Conservation (phyloP, 257 asterid genomes). For the Catharanthus roseus region DNA sequence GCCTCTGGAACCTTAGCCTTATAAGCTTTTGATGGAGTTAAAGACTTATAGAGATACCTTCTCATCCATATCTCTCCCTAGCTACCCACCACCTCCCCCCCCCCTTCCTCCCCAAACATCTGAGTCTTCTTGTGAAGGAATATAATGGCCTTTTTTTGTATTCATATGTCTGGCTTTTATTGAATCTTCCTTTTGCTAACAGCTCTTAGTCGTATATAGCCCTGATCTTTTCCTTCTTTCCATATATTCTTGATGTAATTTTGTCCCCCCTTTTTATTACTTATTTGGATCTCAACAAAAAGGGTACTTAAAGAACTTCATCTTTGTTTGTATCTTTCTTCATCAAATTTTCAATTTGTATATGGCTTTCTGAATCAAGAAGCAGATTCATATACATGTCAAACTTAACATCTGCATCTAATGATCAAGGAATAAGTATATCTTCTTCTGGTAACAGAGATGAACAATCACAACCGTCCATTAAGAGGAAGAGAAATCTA, state of each 20-base stretch:
- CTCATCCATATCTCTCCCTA: conserved; percentile 62
- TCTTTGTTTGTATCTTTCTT: background rate
- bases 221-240: background rate
- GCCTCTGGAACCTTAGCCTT: conserved; percentile 31
- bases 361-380: background rate
- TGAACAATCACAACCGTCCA: conserved; percentile 26
- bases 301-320: background rate
- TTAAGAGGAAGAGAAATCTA: conserved; percentile 39
- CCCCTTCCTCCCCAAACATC: conserved; percentile 32
- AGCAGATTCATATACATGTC: conserved; percentile 38
- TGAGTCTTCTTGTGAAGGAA: conserved; percentile 13
- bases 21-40: conserved; percentile 42
- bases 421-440: conserved; percentile 59
- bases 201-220: conserved; percentile 27
- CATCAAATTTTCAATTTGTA: background rate
- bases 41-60: conserved; percentile 43
- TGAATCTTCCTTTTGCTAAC: conserved; percentile 46
- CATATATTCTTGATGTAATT: background rate
- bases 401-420: conserved; percentile 65
- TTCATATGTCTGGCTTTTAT: conserved; percentile 55
- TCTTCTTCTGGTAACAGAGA: conserved; percentile 46
- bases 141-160: conserved; percentile 27
- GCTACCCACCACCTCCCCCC: conserved; percentile 21
- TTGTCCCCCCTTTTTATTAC: conserved; percentile 3
- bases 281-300: background rate